Percentiles rank a stretch among this genome's conserved stretches.
These are phyloP conservation scores for Francoa sonchifolia DNA, from an alignment of 441 rosid genomes.

Conservation along the genomic window DNA sequence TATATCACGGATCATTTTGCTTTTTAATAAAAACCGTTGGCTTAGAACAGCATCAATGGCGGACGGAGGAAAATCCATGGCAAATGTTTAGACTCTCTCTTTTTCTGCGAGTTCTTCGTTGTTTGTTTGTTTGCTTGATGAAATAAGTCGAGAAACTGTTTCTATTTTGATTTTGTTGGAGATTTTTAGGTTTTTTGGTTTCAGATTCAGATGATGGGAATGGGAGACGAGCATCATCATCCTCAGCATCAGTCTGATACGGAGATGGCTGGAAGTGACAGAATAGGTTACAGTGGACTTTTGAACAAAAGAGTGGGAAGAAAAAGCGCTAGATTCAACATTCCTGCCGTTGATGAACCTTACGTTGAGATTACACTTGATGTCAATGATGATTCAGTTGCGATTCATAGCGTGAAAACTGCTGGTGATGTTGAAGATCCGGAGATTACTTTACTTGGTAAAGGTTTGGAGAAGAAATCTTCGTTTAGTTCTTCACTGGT, in stretches of 20 bases:
- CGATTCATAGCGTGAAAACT: constrained; percentile 27
- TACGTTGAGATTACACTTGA: constrained; percentile 42
- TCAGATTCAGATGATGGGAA: constrained; percentile 27
- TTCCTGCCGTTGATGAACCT: constrained; percentile 5
- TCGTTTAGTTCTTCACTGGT: constrained; percentile 8
- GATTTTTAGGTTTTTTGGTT: too few species aligned
- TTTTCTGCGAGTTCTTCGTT: too few species aligned
- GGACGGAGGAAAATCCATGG: too few species aligned
- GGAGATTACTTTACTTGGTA: constrained; percentile 19
- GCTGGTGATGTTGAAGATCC: constrained; percentile 21
- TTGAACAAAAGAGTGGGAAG: constrained; percentile 19
- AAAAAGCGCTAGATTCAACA: constrained; percentile 18
- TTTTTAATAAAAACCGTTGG: too few species aligned
- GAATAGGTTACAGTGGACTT: constrained; percentile 15
- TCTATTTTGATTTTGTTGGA: too few species aligned
- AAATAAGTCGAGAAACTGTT: too few species aligned
- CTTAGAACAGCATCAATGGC: too few species aligned
- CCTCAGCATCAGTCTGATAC: constrained; percentile 24
- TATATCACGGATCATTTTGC: too few species aligned
- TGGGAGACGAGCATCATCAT: constrained; percentile 15
- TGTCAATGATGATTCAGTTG: constrained; percentile 26
- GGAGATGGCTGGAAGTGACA: constrained; percentile 13
- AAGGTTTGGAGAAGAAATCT: constrained; percentile 17
- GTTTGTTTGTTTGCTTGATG: too few species aligned
- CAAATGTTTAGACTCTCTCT: too few species aligned